Percentiles rank a stretch among this genome's conserved stretches.
Conservation (phyloP, 2,329 filamentous ascomycete genomes). For the Parastagonospora nodorum region DNA sequence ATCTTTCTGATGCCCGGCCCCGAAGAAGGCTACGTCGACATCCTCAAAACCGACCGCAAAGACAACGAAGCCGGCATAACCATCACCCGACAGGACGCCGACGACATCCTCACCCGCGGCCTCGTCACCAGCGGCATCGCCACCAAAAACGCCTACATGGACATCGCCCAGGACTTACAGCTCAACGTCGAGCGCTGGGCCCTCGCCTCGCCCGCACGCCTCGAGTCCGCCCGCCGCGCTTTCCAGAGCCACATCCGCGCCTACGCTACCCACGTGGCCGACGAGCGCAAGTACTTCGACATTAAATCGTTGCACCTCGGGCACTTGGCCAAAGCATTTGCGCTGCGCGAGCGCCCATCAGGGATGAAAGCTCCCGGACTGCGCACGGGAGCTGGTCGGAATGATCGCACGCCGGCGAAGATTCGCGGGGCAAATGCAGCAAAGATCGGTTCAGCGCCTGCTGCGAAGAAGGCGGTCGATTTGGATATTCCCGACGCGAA, state of each 20-base stretch:
- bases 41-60: slow-evolving; percentile 73
- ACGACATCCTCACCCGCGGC: slow-evolving; percentile 70
- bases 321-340: slow-evolving; percentile 93
- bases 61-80: slow-evolving; percentile 62
- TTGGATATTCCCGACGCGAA: slow-evolving; percentile 46
- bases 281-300: slow-evolving; percentile 86
- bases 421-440: slow-evolving; percentile 46
- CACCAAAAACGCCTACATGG: slow-evolving; percentile 63
- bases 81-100: slow-evolving; percentile 65
- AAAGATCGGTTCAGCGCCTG: slow-evolving; percentile 25
- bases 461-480: slow-evolving; percentile 26
- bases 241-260: slow-evolving; percentile 93
- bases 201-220: slow-evolving; percentile 66
- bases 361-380: slow-evolving; percentile 67
- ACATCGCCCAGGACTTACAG: slow-evolving; percentile 69
- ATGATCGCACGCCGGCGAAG: slow-evolving; percentile 43
- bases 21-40: slow-evolving; percentile 87
- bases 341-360: slow-evolving; percentile 82
- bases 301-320: slow-evolving; percentile 90
- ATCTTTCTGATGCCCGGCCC: slow-evolving; percentile 89
- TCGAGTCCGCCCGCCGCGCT: slow-evolving; percentile 81
- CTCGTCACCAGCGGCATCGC: slow-evolving; percentile 52
- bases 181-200: slow-evolving; percentile 70
- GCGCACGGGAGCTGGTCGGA: slow-evolving; percentile 50
- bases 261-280: slow-evolving; percentile 89